These are phyloP conservation scores for Penicillium glabrum DNA, from an alignment of 2,329 filamentous ascomycete genomes.

Conservation along the genomic window DNA sequence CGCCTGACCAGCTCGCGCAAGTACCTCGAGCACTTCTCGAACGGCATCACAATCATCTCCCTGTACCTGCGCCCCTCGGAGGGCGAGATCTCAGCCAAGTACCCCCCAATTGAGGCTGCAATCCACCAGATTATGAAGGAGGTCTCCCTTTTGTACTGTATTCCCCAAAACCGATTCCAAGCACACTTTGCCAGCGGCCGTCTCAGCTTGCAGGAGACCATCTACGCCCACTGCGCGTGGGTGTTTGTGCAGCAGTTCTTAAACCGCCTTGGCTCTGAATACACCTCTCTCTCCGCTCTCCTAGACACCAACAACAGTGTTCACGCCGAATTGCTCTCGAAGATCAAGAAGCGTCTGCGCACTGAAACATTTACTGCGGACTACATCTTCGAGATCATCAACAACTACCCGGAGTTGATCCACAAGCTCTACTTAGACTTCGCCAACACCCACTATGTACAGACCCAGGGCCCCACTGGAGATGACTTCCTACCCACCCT, in stretches of 20 bases:
- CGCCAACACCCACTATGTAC: slow-evolving; percentile 78
- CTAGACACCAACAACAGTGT: slow-evolving; percentile 78
- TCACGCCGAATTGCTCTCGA: slow-evolving; percentile 83
- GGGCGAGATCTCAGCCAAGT: slow-evolving; percentile 53
- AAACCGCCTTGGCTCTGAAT: slow-evolving; percentile 90
- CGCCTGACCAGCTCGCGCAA: slow-evolving; percentile 94
- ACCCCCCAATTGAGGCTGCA: slow-evolving; percentile 85
- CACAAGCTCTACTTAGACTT: slow-evolving; percentile 88
- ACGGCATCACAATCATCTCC: slow-evolving; percentile 96
- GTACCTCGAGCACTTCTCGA: slow-evolving; percentile 98
- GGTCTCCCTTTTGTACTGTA: slow-evolving; percentile 92
- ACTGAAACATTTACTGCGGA: slow-evolving; percentile 97
- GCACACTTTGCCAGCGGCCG: slow-evolving; percentile 79
- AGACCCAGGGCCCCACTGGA: slow-evolving; percentile 59
- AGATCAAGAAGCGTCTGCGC: slow-evolving; percentile 91
- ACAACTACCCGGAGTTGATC: slow-evolving; percentile 82
- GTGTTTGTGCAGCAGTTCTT: slow-evolving; percentile 98
- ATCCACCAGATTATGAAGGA: slow-evolving; percentile 99
- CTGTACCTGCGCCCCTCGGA: slow-evolving; percentile 81
- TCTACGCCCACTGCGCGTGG: slow-evolving; percentile 97
- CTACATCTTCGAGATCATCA: slow-evolving; percentile 97
- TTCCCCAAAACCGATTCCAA: slow-evolving; percentile 96
- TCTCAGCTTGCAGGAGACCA: slow-evolving; percentile 91
- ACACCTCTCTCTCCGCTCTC: slow-evolving; percentile 78
- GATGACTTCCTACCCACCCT: slow-evolving; percentile 71